Base-by-base conservation (phyloP, 2,329 filamentous ascomycete species). In the Podosphaera fusca region DNA sequence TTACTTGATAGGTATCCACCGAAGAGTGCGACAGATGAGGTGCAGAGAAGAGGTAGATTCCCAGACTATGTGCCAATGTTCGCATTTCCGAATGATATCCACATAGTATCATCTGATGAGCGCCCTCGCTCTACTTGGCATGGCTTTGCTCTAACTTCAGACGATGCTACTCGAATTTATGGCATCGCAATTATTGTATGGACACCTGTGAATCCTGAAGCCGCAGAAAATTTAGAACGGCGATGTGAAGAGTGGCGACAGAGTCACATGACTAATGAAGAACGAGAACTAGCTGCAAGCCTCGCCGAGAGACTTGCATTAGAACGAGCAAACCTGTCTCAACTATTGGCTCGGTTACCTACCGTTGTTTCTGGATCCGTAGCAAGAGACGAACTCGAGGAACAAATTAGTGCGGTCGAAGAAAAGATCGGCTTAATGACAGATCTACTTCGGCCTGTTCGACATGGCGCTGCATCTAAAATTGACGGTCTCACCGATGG, bases 21-120 rank as follows among this genome's bases (percentile, higher is more conserved):
- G 14, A 87, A 87, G 67, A 79, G 80, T 61, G 84, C 87, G 66
- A 75, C 81, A 30, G 88, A 95, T 58, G 89, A 95, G 63, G 70
- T 84, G 55, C 80, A 85, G 63, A 78, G 84, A 64, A 78, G 92
- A 65, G 88, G 87, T 56, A 82, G 79, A 58, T 96, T 98, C 66
- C 92, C 92, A 0, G 92, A 98, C 67, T 98, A 95, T 65, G 87
- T 98, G 21, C 92, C 92, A 58, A 96, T 98, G 92, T 98, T 98
- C 70, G 89, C 92, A 56, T 98, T 96, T 65, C 92, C 92, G 51
- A 95, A 96, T 69, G 92, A 98, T 69, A 92, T 98, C 64, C 88
- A 88, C 61, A 92, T 98, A 56, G 87, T 96, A 8, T 95, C 92
- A 1, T 89, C 89, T 1, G 92, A 98, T 66, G 87, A 95, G 67